Percentiles rank a stretch among this genome's conserved stretches.
phyloP scores from a whole-genome alignment of 2,329 filamentous ascomycete genomes.

The Apiospora arundinis region DNA sequence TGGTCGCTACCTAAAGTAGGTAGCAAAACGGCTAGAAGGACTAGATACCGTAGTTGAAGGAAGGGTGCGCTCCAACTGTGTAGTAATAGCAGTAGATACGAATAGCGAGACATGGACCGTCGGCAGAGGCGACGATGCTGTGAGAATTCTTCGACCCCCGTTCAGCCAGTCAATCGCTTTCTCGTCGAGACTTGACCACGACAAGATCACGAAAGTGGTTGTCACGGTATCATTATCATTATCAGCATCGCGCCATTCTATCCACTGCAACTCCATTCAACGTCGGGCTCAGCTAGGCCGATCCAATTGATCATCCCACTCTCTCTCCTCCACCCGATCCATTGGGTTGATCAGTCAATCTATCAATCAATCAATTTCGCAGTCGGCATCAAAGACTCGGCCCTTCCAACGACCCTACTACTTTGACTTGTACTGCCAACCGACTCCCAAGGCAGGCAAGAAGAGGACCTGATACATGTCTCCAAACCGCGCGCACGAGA shows the following conservation, averaged over 20 bases:
- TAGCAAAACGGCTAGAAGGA: constrained; percentile 12
- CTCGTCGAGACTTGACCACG: background rate
- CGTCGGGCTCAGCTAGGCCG: constrained; percentile 11
- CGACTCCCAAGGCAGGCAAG: constrained; percentile 12
- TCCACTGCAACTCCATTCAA: background rate
- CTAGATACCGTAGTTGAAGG: background rate
- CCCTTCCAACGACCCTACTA: constrained; percentile 2
- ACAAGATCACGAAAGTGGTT: constrained; percentile 4
- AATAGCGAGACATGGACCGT: background rate
- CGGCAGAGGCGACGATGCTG: background rate
- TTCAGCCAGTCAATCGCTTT: background rate
- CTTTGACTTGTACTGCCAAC: background rate
- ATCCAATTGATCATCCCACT: constrained; percentile 18
- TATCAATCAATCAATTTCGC: constrained; percentile 19
- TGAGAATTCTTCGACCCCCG: background rate
- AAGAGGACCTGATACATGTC: constrained; percentile 20
- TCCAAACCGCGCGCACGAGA: constrained; percentile 20
- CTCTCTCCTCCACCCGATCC: constrained; percentile 13
- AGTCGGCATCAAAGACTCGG: background rate
- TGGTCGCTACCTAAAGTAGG: background rate
- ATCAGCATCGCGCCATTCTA: constrained; percentile 16
- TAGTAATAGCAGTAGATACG: background rate
- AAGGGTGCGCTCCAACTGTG: background rate
- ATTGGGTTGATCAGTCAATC: constrained; percentile 16
- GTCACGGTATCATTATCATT: background rate